Conservation (phyloP, 768 basidiomycete species). For the Termitomyces sp. region DNA sequence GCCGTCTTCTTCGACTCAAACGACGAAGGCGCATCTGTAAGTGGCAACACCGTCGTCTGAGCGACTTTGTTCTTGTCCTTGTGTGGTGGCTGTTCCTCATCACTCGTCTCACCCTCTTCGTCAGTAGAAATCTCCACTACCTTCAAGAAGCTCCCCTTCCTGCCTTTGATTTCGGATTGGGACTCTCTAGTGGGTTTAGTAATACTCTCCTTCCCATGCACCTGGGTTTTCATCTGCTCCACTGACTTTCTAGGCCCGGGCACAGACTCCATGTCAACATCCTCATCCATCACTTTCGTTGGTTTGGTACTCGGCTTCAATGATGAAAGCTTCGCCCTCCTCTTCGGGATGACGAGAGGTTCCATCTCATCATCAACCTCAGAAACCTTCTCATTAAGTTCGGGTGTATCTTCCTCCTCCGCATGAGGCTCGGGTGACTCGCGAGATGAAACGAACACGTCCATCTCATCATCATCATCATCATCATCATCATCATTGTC, state of each 20-base stretch:
- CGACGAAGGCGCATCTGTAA: not conserved
- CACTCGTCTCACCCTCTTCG: constrained; percentile 24
- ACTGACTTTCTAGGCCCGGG: not conserved
- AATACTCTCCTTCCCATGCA: not conserved
- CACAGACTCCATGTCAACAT: constrained; percentile 3
- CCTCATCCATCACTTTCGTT: not conserved
- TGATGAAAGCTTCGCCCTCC: constrained; percentile 1
- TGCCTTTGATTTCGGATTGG: constrained; percentile 7
- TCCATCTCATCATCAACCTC: constrained; percentile 1
- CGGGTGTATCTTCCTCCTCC: not conserved
- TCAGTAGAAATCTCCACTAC: constrained; percentile 39
- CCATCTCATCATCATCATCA: not conserved
- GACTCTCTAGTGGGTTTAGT: not conserved
- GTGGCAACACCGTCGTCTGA: constrained; percentile 2
- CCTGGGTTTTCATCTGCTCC: not conserved
- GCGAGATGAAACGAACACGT: not conserved
- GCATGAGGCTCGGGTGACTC: not conserved
- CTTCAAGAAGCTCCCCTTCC: constrained; percentile 16
- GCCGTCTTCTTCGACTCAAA: not conserved
- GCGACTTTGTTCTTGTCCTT: not conserved
- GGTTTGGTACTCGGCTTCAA: not conserved
- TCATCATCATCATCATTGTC: not conserved
- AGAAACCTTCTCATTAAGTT: not conserved
- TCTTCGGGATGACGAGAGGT: constrained; percentile 9
- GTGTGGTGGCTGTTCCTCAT: constrained; percentile 9